phyloP scores from a whole-genome alignment of 805 yeast genomes.

The Myxozyma mucilagina region DNA sequence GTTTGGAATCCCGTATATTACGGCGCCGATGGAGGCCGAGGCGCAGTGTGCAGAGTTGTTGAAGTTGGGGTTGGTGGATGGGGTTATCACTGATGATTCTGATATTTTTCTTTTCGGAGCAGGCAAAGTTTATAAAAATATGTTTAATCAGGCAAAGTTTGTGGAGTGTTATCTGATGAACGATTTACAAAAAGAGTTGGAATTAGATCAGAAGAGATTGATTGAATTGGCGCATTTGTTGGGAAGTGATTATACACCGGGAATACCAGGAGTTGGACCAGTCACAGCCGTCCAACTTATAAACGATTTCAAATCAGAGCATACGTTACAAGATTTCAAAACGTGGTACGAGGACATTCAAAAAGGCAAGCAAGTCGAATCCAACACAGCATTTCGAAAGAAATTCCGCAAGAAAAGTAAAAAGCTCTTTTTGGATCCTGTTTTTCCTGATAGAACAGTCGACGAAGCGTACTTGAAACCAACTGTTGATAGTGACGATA shows the following conservation, averaged over 20 bases:
- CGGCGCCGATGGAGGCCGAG: conserved; percentile 99
- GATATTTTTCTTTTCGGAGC: conserved; percentile 96
- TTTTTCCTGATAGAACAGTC: conserved; percentile 71
- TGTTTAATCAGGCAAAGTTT: conserved; percentile 90
- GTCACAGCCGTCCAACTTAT: conserved; percentile 86
- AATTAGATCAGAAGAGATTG: conserved; percentile 61
- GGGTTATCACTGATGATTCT: conserved; percentile 94
- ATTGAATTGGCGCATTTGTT: conserved; percentile 80
- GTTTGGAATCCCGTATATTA: conserved; percentile 91
- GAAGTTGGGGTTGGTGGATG: conserved; percentile 77
- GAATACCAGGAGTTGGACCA: conserved; percentile 90
- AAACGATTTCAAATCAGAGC: conserved; percentile 70
- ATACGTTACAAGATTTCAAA: conserved; percentile 46
- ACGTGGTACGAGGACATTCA: conserved; percentile 60
- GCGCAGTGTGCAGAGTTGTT: conserved; percentile 91
- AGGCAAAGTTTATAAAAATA: conserved; percentile 72
- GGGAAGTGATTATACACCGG: conserved; percentile 96
- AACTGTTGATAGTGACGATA: conserved; percentile 77
- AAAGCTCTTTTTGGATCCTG: conserved; percentile 56
- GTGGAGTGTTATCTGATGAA: conserved; percentile 76
- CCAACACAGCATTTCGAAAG: conserved; percentile 54
- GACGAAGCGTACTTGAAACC: conserved; percentile 75
- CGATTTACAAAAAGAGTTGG: conserved; percentile 63
- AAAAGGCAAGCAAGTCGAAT: conserved; percentile 42
- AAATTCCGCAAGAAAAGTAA: conserved; percentile 58